phyloP scores from a whole-genome alignment of 1,284 basidiomycete genomes.

The Trichosporon sp. region DNA sequence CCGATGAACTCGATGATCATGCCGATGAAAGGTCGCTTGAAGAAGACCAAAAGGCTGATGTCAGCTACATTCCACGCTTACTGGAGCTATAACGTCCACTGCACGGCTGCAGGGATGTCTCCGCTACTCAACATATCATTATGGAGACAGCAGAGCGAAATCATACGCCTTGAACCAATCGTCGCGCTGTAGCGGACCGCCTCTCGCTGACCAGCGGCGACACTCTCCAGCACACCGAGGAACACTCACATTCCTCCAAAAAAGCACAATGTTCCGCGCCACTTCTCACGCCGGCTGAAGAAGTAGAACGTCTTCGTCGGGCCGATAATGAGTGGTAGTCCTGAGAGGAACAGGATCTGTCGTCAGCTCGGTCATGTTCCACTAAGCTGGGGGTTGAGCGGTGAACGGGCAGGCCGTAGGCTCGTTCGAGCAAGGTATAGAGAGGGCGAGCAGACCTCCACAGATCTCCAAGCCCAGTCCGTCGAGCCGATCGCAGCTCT shows the following conservation, averaged over 20 bases:
- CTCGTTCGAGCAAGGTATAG: neutral
- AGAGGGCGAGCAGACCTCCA: neutral
- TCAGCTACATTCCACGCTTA: constrained; percentile 10
- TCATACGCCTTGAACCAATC: too few relatives aligned
- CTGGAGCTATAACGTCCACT: too few relatives aligned
- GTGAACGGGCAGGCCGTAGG: neutral
- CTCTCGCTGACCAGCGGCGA: too few relatives aligned
- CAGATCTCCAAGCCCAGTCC: neutral
- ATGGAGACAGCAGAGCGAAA: too few relatives aligned
- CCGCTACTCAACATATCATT: too few relatives aligned
- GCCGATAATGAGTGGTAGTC: constrained; percentile 90
- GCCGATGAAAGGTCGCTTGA: constrained; percentile 92
- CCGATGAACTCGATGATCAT: constrained; percentile 94
- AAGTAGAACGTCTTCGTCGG: constrained; percentile 97
- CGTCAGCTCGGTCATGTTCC: constrained; percentile 16
- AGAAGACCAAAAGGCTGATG: constrained; percentile 60
- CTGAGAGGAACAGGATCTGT: constrained; percentile 87
- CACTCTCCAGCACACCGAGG: too few relatives aligned
- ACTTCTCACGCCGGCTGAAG: constrained; percentile 93
- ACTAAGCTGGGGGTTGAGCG: too few relatives aligned
- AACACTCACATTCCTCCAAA: constrained; percentile 71
- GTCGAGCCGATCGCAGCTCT: neutral
- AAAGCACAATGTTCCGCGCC: constrained; percentile 91
- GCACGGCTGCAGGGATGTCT: too few relatives aligned
- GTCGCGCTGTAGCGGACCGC: too few relatives aligned